A percentile compares a stretch with the other conserved stretches of the same genome.
phyloP scores from a whole-genome alignment of 768 basidiomycete species.

The Lentinula aciculospora region DNA sequence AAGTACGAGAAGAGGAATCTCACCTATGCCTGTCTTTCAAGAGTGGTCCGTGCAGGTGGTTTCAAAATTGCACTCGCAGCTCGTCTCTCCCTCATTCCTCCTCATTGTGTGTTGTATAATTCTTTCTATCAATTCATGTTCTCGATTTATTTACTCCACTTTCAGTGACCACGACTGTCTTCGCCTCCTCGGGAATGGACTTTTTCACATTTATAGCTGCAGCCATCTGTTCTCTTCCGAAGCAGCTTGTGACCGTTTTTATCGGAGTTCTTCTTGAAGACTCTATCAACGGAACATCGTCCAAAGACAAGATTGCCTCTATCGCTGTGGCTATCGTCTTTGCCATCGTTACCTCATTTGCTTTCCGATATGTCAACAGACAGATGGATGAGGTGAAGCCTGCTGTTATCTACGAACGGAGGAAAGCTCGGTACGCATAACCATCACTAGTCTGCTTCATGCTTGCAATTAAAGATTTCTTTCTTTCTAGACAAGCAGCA shows the following conservation, averaged over 20 bases:
- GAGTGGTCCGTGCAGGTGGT: slow-evolving; percentile 35
- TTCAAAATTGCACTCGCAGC: slow-evolving; percentile 28
- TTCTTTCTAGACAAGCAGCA: not conserved
- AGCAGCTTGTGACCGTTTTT: slow-evolving; percentile 41
- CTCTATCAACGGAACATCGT: not conserved
- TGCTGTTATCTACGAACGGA: slow-evolving; percentile 13
- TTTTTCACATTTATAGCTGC: slow-evolving; percentile 33
- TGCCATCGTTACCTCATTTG: slow-evolving; percentile 28
- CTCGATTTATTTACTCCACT: not conserved
- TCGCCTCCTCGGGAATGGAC: slow-evolving; percentile 35
- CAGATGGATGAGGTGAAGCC: slow-evolving; percentile 23
- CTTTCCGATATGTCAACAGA: slow-evolving; percentile 32
- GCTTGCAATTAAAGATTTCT: not conserved
- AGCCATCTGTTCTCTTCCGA: slow-evolving; percentile 33
- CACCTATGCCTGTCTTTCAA: slow-evolving; percentile 33
- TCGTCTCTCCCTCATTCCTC: slow-evolving; percentile 28
- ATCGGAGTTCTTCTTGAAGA: slow-evolving; percentile 25
- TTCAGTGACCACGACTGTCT: slow-evolving; percentile 30
- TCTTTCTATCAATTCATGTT: not conserved
- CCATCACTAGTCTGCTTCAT: not conserved
- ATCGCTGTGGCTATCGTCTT: slow-evolving; percentile 28
- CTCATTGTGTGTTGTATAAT: slow-evolving; percentile 21
- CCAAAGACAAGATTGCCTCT: slow-evolving; percentile 26
- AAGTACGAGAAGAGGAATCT: slow-evolving; percentile 26
- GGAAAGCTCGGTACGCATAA: slow-evolving; percentile 15